Conservation (phyloP, 768 basidiomycete species). For the Podaxis sp. region DNA sequence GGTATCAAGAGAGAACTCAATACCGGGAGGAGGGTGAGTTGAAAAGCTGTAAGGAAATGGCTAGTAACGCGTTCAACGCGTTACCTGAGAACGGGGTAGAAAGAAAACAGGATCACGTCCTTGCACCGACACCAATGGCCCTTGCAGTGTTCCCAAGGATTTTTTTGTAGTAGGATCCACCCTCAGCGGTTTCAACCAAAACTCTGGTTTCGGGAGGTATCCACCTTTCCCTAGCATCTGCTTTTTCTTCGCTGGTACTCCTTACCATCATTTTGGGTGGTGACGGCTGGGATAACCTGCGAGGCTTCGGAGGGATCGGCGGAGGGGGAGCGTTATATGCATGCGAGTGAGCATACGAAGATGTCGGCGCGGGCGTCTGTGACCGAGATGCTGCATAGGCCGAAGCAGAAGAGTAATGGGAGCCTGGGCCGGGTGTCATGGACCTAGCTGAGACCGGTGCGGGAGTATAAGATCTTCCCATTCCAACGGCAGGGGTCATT, state of each 20-base stretch:
- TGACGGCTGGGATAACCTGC: conserved; percentile 50
- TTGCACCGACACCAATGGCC: conserved; percentile 4
- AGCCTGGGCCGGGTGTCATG: conserved; percentile 23
- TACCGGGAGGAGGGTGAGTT: not conserved
- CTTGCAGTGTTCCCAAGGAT: conserved; percentile 14
- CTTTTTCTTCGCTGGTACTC: conserved; percentile 68
- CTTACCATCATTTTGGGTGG: conserved; percentile 60
- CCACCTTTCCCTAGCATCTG: conserved; percentile 62
- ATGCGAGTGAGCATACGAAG: conserved; percentile 35
- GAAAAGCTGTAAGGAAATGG: not conserved
- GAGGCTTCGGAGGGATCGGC: conserved; percentile 42
- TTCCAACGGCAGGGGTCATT: conserved; percentile 12
- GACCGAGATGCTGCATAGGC: conserved; percentile 28
- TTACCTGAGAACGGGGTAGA: not conserved
- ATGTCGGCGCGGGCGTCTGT: conserved; percentile 45
- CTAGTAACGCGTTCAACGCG: not conserved
- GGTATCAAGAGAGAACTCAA: conserved; percentile 16
- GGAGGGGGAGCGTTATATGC: conserved; percentile 27
- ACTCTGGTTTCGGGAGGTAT: conserved; percentile 39
- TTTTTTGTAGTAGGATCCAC: conserved; percentile 19
- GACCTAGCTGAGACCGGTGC: conserved; percentile 20
- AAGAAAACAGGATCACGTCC: conserved; percentile 9
- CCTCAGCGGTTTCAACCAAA: conserved; percentile 20
- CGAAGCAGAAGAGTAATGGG: conserved; percentile 15
- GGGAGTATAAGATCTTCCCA: conserved; percentile 19